Percentiles rank a stretch among this genome's conserved stretches.
Conservation (phyloP, 2,329 filamentous ascomycete genomes). For the Aureobasidium zeae region DNA sequence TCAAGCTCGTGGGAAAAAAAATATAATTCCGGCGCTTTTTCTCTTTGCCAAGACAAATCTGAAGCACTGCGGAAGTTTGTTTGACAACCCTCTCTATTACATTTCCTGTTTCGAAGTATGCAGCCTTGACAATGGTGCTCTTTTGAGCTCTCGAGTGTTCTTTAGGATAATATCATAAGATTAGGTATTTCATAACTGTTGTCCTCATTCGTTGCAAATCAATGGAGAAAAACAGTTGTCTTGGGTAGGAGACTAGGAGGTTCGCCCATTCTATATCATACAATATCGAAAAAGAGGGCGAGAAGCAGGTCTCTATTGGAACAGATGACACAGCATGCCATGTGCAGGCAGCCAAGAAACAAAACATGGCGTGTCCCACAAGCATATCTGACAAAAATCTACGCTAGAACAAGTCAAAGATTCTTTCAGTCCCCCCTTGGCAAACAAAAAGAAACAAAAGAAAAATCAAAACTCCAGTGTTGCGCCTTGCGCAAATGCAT, state of each 20-base stretch:
- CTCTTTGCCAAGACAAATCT: conserved; percentile 9
- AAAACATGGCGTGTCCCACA: too few species aligned
- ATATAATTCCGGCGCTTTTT: conserved; percentile 12
- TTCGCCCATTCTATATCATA: neutral
- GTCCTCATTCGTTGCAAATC: too few species aligned
- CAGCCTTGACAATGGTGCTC: too few species aligned
- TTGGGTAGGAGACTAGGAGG: neutral
- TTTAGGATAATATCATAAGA: too few species aligned
- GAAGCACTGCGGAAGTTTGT: too few species aligned
- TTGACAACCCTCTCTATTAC: neutral
- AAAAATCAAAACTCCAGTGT: conserved; percentile 3
- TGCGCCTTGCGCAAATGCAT: conserved; percentile 15
- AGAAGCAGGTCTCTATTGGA: neutral
- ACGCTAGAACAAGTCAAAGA: too few species aligned
- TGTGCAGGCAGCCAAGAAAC: neutral
- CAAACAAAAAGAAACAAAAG: neutral
- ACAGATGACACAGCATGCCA: conserved; percentile 6
- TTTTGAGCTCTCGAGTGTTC: too few species aligned
- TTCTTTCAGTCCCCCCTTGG: too few species aligned
- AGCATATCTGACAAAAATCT: too few species aligned
- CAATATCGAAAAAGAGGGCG: neutral
- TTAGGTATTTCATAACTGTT: too few species aligned
- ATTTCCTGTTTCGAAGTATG: too few species aligned
- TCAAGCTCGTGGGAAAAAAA: conserved; percentile 12
- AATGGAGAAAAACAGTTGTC: neutral